Conservation (phyloP, 305 asterid species). For the Fraxinus nigra region DNA sequence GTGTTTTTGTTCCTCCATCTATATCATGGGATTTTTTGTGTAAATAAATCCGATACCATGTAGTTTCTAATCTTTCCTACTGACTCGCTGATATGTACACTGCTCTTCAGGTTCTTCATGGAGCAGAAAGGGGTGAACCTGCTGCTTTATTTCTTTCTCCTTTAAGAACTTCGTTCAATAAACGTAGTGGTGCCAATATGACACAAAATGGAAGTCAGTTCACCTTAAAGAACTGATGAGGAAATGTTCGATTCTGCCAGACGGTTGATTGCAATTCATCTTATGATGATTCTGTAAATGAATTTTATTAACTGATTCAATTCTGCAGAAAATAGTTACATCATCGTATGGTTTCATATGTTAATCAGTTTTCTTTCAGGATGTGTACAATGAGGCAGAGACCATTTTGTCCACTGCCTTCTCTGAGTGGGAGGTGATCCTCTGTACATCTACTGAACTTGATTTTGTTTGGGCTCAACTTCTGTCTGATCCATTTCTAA, state of each 20-base stretch:
- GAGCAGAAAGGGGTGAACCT: slow-evolving; percentile 87
- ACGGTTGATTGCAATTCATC: slow-evolving; percentile 56
- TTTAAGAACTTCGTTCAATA: slow-evolving; percentile 65
- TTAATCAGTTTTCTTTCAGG: slow-evolving; percentile 43
- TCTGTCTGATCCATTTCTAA: slow-evolving; percentile 76
- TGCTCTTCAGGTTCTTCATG: slow-evolving; percentile 70
- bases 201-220: slow-evolving; percentile 82
- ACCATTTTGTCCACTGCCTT: slow-evolving; percentile 67
- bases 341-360: slow-evolving; percentile 3
- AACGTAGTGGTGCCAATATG: slow-evolving; percentile 38
- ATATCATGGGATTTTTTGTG: background rate
- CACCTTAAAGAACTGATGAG: too few relatives aligned
- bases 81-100: slow-evolving; percentile 29
- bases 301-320: slow-evolving; percentile 17
- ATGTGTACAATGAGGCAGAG: slow-evolving; percentile 45
- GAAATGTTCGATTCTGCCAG: too few relatives aligned
- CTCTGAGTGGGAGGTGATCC: slow-evolving; percentile 90
- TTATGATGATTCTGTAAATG: slow-evolving; percentile 53
- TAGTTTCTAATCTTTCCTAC: background rate
- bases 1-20: background rate
- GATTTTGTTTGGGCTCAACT: slow-evolving; percentile 95
- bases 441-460: slow-evolving; percentile 71
- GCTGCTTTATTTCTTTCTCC: slow-evolving; percentile 90
- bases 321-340: slow-evolving; percentile 15
- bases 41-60: background rate